Evolutionary conservation across 2,329 filamentous ascomycete genomes (phyloP), one percentile per base, ranked within the genome.

Genomic region (Epichloe elymi): DNA sequence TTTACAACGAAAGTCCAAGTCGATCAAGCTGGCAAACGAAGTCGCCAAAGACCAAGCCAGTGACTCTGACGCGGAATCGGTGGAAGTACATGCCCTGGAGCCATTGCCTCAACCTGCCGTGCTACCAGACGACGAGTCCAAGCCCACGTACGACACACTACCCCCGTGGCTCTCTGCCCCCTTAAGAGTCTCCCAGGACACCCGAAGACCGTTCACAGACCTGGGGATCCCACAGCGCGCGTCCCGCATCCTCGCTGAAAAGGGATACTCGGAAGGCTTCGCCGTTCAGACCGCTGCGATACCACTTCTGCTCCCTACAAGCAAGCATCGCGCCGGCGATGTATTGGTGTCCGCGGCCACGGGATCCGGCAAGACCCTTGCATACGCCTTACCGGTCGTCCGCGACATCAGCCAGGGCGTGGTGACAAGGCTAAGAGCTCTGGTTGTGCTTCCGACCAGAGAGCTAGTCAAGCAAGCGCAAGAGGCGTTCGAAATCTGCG

Each of bases 361-460:
- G 0, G 93, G 93, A 8, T 97, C 93, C 0, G 93, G 93, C 51
- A 98, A 98, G 65, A 98, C 93, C 0, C 67, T 98, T 15, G 86
- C 91, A 0, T 98, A 98, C 61, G 80, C 91, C 0, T 71, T 98
- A 3, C 93, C 93, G 0, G 81, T 98, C 53, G 77, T 95, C 4
- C 80, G 88, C 44, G 82, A 85, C 48, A 71, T 98, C 46, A 83
- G 84, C 57, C 73, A 78, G 35, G 76, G 77, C 14, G 70, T 70
- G 20, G 74, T 81, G 11, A 86, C 85, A 0, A 78, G 79, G 51
- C 69, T 98, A 8, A 79, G 86, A 39, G 90, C 84, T 0, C 67
- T 98, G 1, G 80, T 98, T 45, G 83, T 98, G 1, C 82, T 98
- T 11, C 93, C 93, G 0, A 98, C 91, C 0, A 76, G 91, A 65